phyloP scores from a whole-genome alignment of 1,284 basidiomycete genomes.

The Leccinum subrobustum region DNA sequence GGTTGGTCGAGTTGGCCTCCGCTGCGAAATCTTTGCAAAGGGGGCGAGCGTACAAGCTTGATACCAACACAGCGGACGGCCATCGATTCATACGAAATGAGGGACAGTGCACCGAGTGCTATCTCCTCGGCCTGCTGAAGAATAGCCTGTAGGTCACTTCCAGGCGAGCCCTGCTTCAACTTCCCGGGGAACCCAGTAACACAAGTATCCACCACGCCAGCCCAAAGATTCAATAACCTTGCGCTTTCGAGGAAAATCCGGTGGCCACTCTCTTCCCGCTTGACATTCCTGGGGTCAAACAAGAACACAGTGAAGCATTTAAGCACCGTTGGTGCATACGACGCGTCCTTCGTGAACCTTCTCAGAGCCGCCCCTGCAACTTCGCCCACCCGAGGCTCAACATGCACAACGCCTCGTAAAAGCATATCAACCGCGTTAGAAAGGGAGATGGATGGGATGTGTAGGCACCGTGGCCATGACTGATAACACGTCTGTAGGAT shows the following conservation, averaged over 20 bases:
- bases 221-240: conserved; percentile 73
- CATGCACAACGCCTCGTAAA: conserved; percentile 78
- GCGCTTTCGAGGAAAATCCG: conserved; percentile 64
- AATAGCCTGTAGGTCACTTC: conserved; percentile 39
- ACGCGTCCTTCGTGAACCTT: conserved; percentile 68
- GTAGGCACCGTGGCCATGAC: conserved; percentile 82
- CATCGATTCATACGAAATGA: conserved; percentile 65
- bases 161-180: conserved; percentile 40
- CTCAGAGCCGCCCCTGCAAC: conserved; percentile 70
- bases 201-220: conserved; percentile 73
- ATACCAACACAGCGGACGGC: conserved; percentile 56
- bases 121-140: conserved; percentile 55
- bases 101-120: conserved; percentile 75
- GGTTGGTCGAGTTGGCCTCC: conserved; percentile 31
- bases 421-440: conserved; percentile 78
- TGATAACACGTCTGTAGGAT: conserved; percentile 82
- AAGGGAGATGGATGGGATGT: conserved; percentile 47
- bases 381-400: conserved; percentile 75
- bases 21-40: conserved; percentile 41
- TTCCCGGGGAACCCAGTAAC: conserved; percentile 45
- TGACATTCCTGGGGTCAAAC: conserved; percentile 70
- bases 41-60: conserved; percentile 52
- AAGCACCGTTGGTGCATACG: conserved; percentile 62
- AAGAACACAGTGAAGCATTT: conserved; percentile 74
- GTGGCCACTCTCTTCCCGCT: conserved; percentile 65